Percentiles rank a stretch among this genome's conserved stretches.
Conservation (phyloP, 306 rosid species). For the Notholithocarpus densiflorus region DNA sequence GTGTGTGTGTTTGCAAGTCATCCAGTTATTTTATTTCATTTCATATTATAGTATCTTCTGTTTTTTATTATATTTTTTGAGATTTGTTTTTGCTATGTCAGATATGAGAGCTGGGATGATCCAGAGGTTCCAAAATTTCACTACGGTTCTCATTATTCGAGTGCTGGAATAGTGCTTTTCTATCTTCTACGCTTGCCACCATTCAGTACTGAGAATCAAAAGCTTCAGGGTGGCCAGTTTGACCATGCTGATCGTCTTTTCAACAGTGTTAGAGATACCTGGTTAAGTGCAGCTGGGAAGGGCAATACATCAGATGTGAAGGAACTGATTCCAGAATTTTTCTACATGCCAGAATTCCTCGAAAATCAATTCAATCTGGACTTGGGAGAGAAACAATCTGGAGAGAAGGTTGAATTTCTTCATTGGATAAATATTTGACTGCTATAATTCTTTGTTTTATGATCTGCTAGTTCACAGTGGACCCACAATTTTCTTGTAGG, state of each 20-base stretch:
- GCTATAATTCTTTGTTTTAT: neutral
- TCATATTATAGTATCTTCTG: neutral
- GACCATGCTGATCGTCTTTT: conserved; percentile 99
- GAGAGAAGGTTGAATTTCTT: conserved; percentile 77
- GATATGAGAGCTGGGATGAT: conserved; percentile 99
- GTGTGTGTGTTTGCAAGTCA: neutral
- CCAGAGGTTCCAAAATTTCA: conserved; percentile 99
- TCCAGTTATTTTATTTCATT: neutral
- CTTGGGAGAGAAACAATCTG: conserved; percentile 99
- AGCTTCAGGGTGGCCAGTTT: conserved; percentile 99
- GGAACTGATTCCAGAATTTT: conserved; percentile 98
- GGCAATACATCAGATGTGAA: conserved; percentile 99
- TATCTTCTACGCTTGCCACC: conserved; percentile 97
- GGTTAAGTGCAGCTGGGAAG: conserved; percentile 98
- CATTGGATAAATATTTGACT: conserved; percentile 8
- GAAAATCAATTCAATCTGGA: conserved; percentile 87
- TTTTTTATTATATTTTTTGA: neutral
- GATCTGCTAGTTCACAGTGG: neutral
- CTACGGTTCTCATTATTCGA: conserved; percentile 98
- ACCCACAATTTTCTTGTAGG: conserved; percentile 2
- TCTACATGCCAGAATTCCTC: conserved; percentile 92
- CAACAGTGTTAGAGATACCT: conserved; percentile 90
- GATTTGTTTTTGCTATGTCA: conserved; percentile 19
- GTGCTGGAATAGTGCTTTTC: conserved; percentile 99
- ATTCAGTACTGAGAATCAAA: conserved; percentile 91